Evolutionary conservation across 2,329 filamentous ascomycete genomes (phyloP).

Genomic region (Penicillium sp.): DNA sequence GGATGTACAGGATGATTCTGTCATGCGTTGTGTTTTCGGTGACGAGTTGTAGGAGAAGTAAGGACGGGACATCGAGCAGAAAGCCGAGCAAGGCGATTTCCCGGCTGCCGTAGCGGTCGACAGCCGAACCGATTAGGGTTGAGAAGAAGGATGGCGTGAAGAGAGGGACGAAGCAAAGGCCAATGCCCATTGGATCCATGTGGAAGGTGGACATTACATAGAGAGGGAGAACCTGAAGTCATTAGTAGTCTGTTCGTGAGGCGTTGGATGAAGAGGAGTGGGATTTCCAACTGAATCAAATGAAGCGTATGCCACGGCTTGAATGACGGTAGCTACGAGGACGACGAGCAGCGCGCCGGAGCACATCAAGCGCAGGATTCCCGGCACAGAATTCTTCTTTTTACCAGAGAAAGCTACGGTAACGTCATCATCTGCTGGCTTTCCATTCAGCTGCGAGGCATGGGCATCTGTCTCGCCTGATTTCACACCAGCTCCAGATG

Average conservation of each 20-base stretch:
- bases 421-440: background rate
- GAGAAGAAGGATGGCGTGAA: slow-evolving; percentile 65
- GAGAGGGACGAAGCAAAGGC: slow-evolving; percentile 63
- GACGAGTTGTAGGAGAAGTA: slow-evolving; percentile 69
- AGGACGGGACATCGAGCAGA: slow-evolving; percentile 60
- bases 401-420: slow-evolving; percentile 19
- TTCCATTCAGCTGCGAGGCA: background rate
- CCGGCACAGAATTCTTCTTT: slow-evolving; percentile 21
- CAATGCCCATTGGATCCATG: slow-evolving; percentile 62
- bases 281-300: slow-evolving; percentile 53
- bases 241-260: background rate
- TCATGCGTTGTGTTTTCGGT: slow-evolving; percentile 60
- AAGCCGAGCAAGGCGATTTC: slow-evolving; percentile 64
- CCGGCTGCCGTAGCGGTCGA: slow-evolving; percentile 64
- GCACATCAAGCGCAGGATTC: slow-evolving; percentile 39
- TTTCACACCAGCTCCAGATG: background rate
- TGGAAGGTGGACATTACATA: slow-evolving; percentile 60
- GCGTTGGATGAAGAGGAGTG: background rate
- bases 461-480: background rate
- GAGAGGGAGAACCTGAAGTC: slow-evolving; percentile 55
- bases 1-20: slow-evolving; percentile 66
- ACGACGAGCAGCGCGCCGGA: slow-evolving; percentile 51
- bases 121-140: slow-evolving; percentile 58
- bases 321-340: slow-evolving; percentile 52
- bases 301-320: slow-evolving; percentile 58